Base-by-base conservation (phyloP, 2,329 filamentous ascomycete genomes). In the Neofusicoccum umdonicola region DNA sequence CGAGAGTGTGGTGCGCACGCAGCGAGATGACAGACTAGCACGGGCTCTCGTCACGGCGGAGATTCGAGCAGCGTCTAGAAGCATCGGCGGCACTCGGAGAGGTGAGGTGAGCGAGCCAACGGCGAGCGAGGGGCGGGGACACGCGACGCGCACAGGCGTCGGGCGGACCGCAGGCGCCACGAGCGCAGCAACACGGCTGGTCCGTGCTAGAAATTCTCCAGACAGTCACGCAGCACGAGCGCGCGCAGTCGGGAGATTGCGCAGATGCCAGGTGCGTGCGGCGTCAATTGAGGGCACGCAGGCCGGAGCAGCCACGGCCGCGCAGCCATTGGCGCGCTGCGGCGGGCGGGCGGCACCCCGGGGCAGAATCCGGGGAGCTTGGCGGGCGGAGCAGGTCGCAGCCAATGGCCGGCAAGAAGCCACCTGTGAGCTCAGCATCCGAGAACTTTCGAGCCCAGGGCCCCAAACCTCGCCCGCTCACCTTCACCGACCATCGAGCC, bases 41-140 rank as follows among this genome's bases (percentile, higher is more conserved):
- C 27, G 27, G 27, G 27, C 27, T 31, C 27, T 31, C 27, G 4
- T 47, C 11, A 31, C 34, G 22, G 13, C 22, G 3, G 47, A 35
- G 31, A 83, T 81, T 0, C 85, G 83, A 0, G 88, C 72, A 0
- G 85, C 88, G 1, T 85, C 80, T 2, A 73, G 67, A 13, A 78
- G 76, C 0, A 76, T 68, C 1, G 75, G 74, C 34, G 34, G 51
- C 17, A 45, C 17, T 45, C 37, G 37, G 47, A 75, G 69, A 17
- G 77, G 74, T 2, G 78, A 80, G 35, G 17, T 13, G 15, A 27
- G 45, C 15, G 15, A 19, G 31, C 19, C 44, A 31, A 31, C 27
- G 6, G 27, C 37, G 37, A 39, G 37, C 37, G 42, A 44, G n/a
- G 15, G 31, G n/a, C 17, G n/a, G n/a, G 12, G 39, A 27, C 52